These are phyloP conservation scores for Trichomonascaceae sp. DNA, from an alignment of 1,139 yeast species.

Conservation along the genomic window DNA sequence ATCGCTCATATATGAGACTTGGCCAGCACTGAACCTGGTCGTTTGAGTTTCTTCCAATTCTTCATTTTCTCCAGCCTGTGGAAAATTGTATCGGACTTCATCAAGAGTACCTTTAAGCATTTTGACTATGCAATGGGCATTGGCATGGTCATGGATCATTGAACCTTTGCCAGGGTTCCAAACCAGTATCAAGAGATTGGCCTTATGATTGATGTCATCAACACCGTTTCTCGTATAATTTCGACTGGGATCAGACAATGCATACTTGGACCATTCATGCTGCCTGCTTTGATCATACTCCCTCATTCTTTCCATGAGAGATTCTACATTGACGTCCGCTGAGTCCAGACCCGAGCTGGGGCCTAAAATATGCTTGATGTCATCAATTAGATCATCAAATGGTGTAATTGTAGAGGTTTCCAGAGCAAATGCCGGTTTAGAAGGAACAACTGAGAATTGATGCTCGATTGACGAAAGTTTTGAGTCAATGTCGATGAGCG, in stretches of 20 bases:
- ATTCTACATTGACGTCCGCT: constrained; percentile 50
- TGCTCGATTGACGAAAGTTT: background rate
- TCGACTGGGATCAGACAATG: constrained; percentile 47
- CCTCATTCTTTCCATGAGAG: constrained; percentile 44
- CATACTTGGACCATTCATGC: constrained; percentile 55
- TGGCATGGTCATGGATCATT: constrained; percentile 70
- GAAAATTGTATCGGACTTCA: constrained; percentile 56
- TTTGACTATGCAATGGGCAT: constrained; percentile 57
- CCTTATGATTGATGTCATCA: constrained; percentile 60
- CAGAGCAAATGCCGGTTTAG: background rate
- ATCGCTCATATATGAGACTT: constrained; percentile 65
- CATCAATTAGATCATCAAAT: constrained; percentile 32
- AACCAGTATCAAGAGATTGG: constrained; percentile 59
- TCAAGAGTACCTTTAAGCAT: constrained; percentile 53
- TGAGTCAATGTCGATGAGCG: background rate
- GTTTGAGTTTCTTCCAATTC: constrained; percentile 23
- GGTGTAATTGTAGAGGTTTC: constrained; percentile 7
- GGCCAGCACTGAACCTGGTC: constrained; percentile 39
- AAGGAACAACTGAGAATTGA: background rate
- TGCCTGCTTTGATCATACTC: constrained; percentile 41
- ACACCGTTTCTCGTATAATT: constrained; percentile 53
- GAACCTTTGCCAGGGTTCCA: constrained; percentile 70
- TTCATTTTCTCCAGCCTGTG: constrained; percentile 30
- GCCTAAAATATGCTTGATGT: constrained; percentile 33
- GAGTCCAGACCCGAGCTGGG: constrained; percentile 36